These are phyloP conservation scores for Trichoderma atroviride DNA, from an alignment of 2,329 filamentous ascomycete species.

Conservation along the genomic window DNA sequence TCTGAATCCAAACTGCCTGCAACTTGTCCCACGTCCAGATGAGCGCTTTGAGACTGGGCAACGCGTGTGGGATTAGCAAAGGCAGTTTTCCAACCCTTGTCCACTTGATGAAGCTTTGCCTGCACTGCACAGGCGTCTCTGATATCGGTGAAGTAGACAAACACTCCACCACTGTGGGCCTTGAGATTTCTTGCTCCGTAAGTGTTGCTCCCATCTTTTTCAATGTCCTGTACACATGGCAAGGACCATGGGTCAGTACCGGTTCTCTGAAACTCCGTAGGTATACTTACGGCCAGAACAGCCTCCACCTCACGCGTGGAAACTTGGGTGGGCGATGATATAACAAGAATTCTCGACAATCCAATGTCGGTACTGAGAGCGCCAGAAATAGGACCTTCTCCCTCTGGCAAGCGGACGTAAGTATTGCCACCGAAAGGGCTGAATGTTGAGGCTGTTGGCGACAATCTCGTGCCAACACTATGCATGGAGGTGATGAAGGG, in stretches of 20 bases:
- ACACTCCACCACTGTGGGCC: slow-evolving; percentile 47
- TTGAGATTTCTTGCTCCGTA: slow-evolving; percentile 45
- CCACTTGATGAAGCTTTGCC: slow-evolving; percentile 48
- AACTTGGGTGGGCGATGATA: slow-evolving; percentile 42
- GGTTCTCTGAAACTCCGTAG: background rate
- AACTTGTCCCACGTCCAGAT: background rate
- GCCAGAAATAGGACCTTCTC: slow-evolving; percentile 37
- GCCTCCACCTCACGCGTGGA: slow-evolving; percentile 44
- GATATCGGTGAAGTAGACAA: slow-evolving; percentile 62
- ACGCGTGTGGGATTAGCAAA: slow-evolving; percentile 27
- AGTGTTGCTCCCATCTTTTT: slow-evolving; percentile 38
- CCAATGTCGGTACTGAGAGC: slow-evolving; percentile 51
- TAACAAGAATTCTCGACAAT: slow-evolving; percentile 49
- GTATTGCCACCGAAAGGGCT: slow-evolving; percentile 46
- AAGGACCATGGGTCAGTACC: slow-evolving; percentile 25
- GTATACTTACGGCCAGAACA: slow-evolving; percentile 49
- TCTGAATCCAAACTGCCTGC: background rate
- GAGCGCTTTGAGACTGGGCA: background rate
- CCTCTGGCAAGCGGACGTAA: slow-evolving; percentile 29
- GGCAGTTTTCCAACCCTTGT: slow-evolving; percentile 48
- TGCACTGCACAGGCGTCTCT: slow-evolving; percentile 59
- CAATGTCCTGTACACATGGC: slow-evolving; percentile 44
- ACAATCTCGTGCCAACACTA: slow-evolving; percentile 52
- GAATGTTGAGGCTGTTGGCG: slow-evolving; percentile 65
- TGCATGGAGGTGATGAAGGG: slow-evolving; percentile 53